phyloP scores from a whole-genome alignment of 352 stramenopile species.

The Thraustochytrium striatum region DNA sequence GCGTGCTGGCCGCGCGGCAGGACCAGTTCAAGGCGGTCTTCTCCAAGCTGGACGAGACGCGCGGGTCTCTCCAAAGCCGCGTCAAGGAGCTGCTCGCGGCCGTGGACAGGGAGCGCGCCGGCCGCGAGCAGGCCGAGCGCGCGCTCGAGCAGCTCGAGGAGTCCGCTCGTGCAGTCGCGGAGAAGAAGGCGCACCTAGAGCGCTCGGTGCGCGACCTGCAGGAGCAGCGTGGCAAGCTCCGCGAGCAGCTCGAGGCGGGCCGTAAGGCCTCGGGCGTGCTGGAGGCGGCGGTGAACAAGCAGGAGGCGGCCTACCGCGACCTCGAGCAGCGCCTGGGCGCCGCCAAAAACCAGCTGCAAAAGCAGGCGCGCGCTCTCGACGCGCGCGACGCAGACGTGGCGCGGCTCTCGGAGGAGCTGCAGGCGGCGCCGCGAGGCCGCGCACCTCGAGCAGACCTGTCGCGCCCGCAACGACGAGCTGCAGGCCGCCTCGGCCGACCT shows the following conservation, averaged over 20 bases:
- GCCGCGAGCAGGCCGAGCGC: background rate
- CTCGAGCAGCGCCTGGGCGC: conserved; percentile 43
- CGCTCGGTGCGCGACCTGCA: background rate
- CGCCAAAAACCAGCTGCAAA: conserved; percentile 29
- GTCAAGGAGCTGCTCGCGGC: conserved; percentile 17
- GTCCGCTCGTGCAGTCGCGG: background rate
- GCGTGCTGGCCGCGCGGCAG: conserved; percentile 1
- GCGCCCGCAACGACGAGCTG: conserved; percentile 21
- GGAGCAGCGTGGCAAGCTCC: conserved; percentile 3
- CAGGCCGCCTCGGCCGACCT: conserved; percentile 20
- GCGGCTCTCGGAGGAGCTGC: background rate
- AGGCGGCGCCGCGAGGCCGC: conserved; percentile 6
- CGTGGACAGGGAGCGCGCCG: conserved; percentile 12
- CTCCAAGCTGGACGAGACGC: conserved; percentile 37
- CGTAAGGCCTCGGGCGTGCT: conserved; percentile 5
- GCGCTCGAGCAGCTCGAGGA: conserved; percentile 38
- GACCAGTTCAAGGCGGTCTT: conserved; percentile 46
- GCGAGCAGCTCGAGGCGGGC: conserved; percentile 8
- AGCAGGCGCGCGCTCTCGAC: conserved; percentile 33
- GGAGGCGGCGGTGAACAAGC: conserved; percentile 30
- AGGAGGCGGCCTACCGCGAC: conserved; percentile 33
- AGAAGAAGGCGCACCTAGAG: conserved; percentile 24
- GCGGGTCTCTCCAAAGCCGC: background rate
- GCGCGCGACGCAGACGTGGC: conserved; percentile 18
- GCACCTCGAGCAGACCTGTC: conserved; percentile 27